Evolutionary conservation across 352 stramenopile species (phyloP), one percentile per base, ranked within the genome.

Genomic region (Pythium utonaiense): DNA sequence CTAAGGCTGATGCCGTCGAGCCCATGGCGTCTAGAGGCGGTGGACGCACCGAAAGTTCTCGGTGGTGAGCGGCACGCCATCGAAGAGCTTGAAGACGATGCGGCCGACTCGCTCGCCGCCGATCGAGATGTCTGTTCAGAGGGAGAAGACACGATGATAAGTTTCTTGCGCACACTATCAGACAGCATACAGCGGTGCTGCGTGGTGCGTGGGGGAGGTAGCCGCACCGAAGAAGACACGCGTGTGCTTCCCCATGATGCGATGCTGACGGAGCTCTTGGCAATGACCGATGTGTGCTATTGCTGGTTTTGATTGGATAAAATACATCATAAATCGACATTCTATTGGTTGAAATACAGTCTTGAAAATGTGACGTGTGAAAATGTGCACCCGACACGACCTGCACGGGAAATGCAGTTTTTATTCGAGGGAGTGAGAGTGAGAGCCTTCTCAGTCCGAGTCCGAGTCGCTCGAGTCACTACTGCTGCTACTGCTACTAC

Each of bases 51-150:
- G 72, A 62, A 86, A 93, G 64, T 82, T 92, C 66, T 86, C 88
- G 41, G 71, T 78, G 14, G 77, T 88, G 57, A 78, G 76, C 30
- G 77, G 74, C 1, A 86, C 58, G 21, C 60, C 83, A 3, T 74
- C 53, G 62, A 77, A 91, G 44, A 93, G 69, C 28, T 68, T 69
- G 62, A 91, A 86, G 14, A 85, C 72, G 60, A 92, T 78, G 56
- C 83, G 79, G 9, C 80, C 83, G 0, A 60, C 74, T 50, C 67
- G 62, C 19, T 83, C 84, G 36, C 89, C 92, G 27, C 89, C 93
- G 52, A 98, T 98, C 17, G 76, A 93, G 40, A 99, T 89, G 62
- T 98, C 93, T 86, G 38, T 22, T 17, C 1, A 22, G 17, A 55
- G 3, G 22, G 19, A n/a, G 7, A 31, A 6, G 8, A 16, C 28